Conservation (phyloP, 2,329 filamentous ascomycete genomes). For the Penicillium sp. region DNA sequence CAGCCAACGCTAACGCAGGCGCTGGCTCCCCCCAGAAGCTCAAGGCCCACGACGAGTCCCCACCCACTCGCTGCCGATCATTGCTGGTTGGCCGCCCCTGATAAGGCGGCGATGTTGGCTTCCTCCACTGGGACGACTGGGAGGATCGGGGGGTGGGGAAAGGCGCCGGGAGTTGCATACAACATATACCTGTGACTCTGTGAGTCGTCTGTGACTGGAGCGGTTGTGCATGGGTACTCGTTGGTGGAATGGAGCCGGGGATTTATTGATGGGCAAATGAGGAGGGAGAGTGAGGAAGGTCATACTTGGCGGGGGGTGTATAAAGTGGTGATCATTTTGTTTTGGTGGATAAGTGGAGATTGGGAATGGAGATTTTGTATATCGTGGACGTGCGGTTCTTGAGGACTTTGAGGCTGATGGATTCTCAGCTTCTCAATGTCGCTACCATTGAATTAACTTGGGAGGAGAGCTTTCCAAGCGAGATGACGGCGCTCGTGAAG, state of each 20-base stretch:
- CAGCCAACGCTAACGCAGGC: slow-evolving; percentile 7
- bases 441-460: too few species aligned
- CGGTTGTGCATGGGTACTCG: neutral
- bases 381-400: too few species aligned
- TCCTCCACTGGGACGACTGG: slow-evolving; percentile 3
- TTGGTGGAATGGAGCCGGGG: slow-evolving; percentile 10
- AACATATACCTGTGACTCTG: too few species aligned
- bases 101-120: slow-evolving; percentile 11
- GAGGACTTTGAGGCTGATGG: too few species aligned
- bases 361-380: too few species aligned
- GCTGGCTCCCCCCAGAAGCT: neutral
- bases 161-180: slow-evolving; percentile 8
- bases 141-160: slow-evolving; percentile 4
- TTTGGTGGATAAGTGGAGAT: neutral
- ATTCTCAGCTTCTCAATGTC: too few species aligned
- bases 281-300: neutral
- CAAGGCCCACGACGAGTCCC: slow-evolving; percentile 2
- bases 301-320: neutral
- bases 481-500: neutral
- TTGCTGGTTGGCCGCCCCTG: slow-evolving; percentile 14
- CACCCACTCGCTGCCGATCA: slow-evolving; percentile 14
- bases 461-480: neutral
- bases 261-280: slow-evolving; percentile 22
- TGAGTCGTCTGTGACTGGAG: neutral
- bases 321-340: neutral